These are phyloP conservation scores for Aspergillus leporis DNA, from an alignment of 495 filamentous ascomycete species.

Conservation along the genomic window DNA sequence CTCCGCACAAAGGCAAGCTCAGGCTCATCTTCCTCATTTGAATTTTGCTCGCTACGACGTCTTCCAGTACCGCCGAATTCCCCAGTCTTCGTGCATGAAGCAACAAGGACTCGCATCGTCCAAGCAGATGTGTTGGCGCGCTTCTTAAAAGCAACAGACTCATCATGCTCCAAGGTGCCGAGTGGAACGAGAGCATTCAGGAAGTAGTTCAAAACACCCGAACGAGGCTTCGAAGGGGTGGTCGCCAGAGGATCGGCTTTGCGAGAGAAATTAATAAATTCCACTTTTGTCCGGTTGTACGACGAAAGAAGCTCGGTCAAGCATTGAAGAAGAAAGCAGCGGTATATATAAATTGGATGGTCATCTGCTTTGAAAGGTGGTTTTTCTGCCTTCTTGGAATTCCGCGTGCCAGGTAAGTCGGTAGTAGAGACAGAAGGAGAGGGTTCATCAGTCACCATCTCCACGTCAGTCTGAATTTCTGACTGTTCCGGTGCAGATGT, in stretches of 20 bases:
- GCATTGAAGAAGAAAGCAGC: constrained; percentile 92
- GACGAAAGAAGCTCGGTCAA: constrained; percentile 89
- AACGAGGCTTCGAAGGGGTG: constrained; percentile 91
- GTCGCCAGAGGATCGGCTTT: constrained; percentile 77
- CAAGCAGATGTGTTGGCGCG: constrained; percentile 78
- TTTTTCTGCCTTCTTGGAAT: constrained; percentile 68
- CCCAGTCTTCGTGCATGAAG: constrained; percentile 82
- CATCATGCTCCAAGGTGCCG: constrained; percentile 71
- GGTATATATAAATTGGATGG: constrained; percentile 93
- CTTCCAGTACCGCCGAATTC: constrained; percentile 55
- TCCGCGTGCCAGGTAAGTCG: constrained; percentile 30
- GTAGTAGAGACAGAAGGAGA: constrained; percentile 41
- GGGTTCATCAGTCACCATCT: constrained; percentile 46
- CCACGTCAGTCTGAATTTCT: constrained; percentile 50
- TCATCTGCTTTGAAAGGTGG: constrained; percentile 84
- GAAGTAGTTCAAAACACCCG: constrained; percentile 90
- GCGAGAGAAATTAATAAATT: constrained; percentile 98
- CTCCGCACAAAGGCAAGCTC: constrained; percentile 90
- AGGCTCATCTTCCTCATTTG: constrained; percentile 73
- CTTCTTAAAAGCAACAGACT: constrained; percentile 77
- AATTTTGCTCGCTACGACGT: constrained; percentile 47
- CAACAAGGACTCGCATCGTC: constrained; percentile 80
- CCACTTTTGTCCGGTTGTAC: constrained; percentile 92
- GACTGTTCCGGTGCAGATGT: constrained; percentile 28
- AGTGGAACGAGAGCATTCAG: constrained; percentile 81